These are phyloP conservation scores for Barnettozyma wickerhamii DNA, from an alignment of 805 yeast species.

Conservation along the genomic window DNA sequence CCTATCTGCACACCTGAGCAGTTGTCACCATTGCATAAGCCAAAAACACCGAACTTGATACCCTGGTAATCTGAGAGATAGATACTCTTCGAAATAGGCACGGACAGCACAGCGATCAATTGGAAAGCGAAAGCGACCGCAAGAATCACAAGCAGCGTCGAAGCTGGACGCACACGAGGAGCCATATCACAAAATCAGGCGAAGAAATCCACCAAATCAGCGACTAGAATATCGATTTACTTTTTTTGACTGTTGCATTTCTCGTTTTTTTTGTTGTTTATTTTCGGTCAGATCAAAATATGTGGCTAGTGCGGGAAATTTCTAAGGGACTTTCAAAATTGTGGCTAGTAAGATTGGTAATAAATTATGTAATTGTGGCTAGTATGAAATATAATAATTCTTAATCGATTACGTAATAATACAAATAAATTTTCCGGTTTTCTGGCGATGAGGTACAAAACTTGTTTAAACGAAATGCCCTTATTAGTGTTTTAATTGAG, in stretches of 20 bases:
- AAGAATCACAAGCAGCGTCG: slow-evolving; percentile 34
- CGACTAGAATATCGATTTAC: too few relatives aligned
- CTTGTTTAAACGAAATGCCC: too few relatives aligned
- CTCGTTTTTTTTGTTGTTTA: slow-evolving; percentile 2
- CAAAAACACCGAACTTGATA: slow-evolving; percentile 64
- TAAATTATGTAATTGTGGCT: slow-evolving; percentile 5
- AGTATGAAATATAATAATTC: neutral
- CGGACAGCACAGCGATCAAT: slow-evolving; percentile 53
- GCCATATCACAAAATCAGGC: too few relatives aligned
- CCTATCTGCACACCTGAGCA: slow-evolving; percentile 45
- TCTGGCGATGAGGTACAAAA: too few relatives aligned
- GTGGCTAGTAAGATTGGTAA: slow-evolving; percentile 1
- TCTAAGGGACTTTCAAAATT: too few relatives aligned
- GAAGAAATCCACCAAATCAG: too few relatives aligned
- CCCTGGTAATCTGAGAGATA: slow-evolving; percentile 46
- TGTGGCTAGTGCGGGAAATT: neutral
- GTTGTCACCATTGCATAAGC: slow-evolving; percentile 43
- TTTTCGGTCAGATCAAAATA: slow-evolving; percentile 2
- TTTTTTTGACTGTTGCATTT: too few relatives aligned
- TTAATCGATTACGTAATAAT: too few relatives aligned
- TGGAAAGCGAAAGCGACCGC: slow-evolving; percentile 53
- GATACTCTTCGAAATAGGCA: slow-evolving; percentile 49
- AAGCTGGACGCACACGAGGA: slow-evolving; percentile 29
- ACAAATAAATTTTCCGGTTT: too few relatives aligned
- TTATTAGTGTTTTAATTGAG: too few relatives aligned